Percentiles rank a stretch among this genome's conserved stretches.
phyloP scores from a whole-genome alignment of 2,329 filamentous ascomycete genomes.

The Xylaria sp. region DNA sequence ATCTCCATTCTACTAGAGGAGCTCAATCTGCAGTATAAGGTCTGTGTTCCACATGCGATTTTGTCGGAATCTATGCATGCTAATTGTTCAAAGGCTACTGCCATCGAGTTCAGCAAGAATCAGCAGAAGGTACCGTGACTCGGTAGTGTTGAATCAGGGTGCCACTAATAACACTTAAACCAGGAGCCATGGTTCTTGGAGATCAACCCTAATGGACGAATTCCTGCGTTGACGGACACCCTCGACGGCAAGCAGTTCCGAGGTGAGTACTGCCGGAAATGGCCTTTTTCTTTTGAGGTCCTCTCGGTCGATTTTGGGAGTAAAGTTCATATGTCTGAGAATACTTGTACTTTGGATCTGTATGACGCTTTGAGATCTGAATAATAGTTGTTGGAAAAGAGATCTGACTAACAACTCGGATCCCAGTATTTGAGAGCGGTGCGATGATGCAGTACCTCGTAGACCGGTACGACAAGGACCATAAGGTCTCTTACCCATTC shows the following conservation, averaged over 20 bases:
- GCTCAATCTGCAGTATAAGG: conserved; percentile 83
- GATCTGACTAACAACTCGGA: background rate
- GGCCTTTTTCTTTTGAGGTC: background rate
- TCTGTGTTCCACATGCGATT: conserved; percentile 46
- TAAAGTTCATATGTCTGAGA: background rate
- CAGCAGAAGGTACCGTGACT: conserved; percentile 70
- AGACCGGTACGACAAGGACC: conserved; percentile 81
- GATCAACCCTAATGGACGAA: conserved; percentile 94
- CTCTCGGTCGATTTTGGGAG: background rate
- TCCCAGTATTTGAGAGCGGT: conserved; percentile 81
- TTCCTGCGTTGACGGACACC: conserved; percentile 86
- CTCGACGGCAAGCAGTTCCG: conserved; percentile 79
- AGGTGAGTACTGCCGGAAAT: conserved; percentile 32
- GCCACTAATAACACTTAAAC: conserved; percentile 8
- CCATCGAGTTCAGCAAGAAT: conserved; percentile 78
- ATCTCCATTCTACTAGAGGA: conserved; percentile 88
- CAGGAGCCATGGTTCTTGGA: conserved; percentile 83
- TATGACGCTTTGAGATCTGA: background rate
- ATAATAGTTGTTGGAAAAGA: background rate
- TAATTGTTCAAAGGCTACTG: conserved; percentile 56
- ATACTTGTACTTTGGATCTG: background rate
- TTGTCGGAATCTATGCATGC: background rate
- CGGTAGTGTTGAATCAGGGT: background rate
- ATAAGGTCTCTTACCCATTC: conserved; percentile 83
- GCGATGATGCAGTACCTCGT: conserved; percentile 87